Base-by-base conservation (phyloP, 2,329 filamentous ascomycete genomes). In the Albifimbria verrucaria region DNA sequence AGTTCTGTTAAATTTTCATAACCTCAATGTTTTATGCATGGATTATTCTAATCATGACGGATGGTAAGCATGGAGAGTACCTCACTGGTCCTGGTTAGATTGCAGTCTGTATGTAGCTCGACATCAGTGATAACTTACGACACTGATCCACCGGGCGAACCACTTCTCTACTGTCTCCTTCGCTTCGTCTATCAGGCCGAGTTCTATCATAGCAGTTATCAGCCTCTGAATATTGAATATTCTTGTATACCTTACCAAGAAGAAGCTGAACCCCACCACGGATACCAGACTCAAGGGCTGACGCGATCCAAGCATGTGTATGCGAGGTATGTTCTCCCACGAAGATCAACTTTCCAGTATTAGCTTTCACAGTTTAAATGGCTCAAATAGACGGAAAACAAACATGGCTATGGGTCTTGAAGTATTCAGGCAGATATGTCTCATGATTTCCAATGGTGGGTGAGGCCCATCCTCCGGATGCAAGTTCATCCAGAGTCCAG, bases 401-500 rank as follows among this genome's bases (percentile, higher is more conserved):
- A 50, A 77, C 74, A 49, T 85, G 81, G 58, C 77, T 79, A 66
- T 90, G 56, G 0, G 85, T 89, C 65, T 86, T 80, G 64, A 86
- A 88, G 62, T 88, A 90, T 20, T 86, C 83, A 0, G 87, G 86
- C n/a, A 90, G 71, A 59, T 86, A 90, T 32, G 89, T 63, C 60
- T 87, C 78, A 62, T 90, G 86, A 71, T 89, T 84, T 0, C 85
- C 85, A 1, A 83, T 72, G 0, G 73, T 68, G 1, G 87, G 85
- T 7, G 68, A 66, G 1, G 80, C 80, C 86, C 86, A 90, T 11
- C 79, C 79, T 15, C 26, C 52, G 4, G 49, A 36, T 6, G 32
- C n/a, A 15, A 54, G 39, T 12, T 46, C 43, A 41, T 53, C 51
- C 7, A 44, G 26, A 2, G 28, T 12, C 51, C 46, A 53, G 51